Evolutionary conservation across 805 yeast genomes (phyloP).

Genomic region (Candida boidinii): DNA sequence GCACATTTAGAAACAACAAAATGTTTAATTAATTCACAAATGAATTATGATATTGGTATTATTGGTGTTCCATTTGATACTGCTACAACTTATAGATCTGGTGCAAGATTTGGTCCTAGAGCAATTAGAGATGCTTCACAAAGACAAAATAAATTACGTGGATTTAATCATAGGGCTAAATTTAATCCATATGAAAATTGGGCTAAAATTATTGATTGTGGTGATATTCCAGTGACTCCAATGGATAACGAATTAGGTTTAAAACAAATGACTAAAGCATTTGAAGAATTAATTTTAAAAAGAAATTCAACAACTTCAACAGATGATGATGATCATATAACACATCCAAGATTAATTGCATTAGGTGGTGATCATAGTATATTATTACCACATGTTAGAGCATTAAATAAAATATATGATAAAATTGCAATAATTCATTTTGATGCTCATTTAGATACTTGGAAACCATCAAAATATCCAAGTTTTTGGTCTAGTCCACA

Average conservation of each 20-base stretch:
- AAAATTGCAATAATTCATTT: constrained; percentile 69
- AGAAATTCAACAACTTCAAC: constrained; percentile 14
- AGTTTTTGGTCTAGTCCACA: constrained; percentile 23
- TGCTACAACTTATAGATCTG: constrained; percentile 69
- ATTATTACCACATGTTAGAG: constrained; percentile 63
- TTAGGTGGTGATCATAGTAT: constrained; percentile 83
- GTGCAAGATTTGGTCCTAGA: constrained; percentile 78
- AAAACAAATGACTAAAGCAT: constrained; percentile 45
- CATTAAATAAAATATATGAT: constrained; percentile 53
- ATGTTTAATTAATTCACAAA: constrained; percentile 43
- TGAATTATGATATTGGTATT: constrained; percentile 57
- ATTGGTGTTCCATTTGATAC: constrained; percentile 83
- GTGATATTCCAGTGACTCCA: constrained; percentile 52
- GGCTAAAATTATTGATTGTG: constrained; percentile 47
- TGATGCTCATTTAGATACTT: constrained; percentile 80
- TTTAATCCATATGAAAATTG: constrained; percentile 41
- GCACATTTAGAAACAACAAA: constrained; percentile 60
- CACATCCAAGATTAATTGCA: constrained; percentile 61
- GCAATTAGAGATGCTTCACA: constrained; percentile 63
- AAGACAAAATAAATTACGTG: constrained; percentile 60
- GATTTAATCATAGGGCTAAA: constrained; percentile 54
- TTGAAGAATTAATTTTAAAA: constrained; percentile 42
- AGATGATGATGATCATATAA: constrained; percentile 15
- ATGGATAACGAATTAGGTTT: constrained; percentile 47
- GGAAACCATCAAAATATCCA: constrained; percentile 69